Evolutionary conservation across 305 asterid genomes (phyloP).

Genomic region (Fraxinus angustifolia): DNA sequence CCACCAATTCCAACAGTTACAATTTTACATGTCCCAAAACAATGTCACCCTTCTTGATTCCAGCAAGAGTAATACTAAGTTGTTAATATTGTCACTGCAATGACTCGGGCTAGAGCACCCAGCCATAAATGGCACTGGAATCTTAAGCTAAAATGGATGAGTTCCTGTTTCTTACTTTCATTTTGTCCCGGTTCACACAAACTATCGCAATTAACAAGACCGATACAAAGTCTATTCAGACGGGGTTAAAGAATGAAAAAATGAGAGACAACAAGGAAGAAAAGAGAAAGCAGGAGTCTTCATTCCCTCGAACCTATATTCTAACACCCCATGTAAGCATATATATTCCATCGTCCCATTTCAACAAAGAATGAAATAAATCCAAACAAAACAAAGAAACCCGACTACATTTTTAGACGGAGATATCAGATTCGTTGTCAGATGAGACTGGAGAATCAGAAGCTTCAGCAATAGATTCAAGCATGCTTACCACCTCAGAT

Average conservation of each 20-base stretch:
- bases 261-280: neutral
- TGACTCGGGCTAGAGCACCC: neutral
- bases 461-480: conserved; percentile 78
- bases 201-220: conserved; percentile 27
- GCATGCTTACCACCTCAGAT: conserved; percentile 73
- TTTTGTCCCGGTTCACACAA: conserved; percentile 31
- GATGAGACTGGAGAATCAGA: conserved; percentile 64
- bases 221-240: conserved; percentile 25
- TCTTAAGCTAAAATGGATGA: conserved; percentile 20
- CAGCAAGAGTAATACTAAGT: conserved; percentile 5
- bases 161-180: conserved; percentile 20
- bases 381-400: conserved; percentile 33
- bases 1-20: neutral
- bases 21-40: neutral
- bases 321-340: conserved; percentile 34
- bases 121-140: conserved; percentile 14
- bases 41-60: neutral
- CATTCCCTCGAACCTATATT: conserved; percentile 34
- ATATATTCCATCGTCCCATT: conserved; percentile 32
- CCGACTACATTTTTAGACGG: conserved; percentile 37
- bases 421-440: conserved; percentile 58
- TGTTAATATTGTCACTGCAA: neutral
- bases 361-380: conserved; percentile 23
- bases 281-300: conserved; percentile 15
- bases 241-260: conserved; percentile 35